Evolutionary conservation across 2,329 filamentous ascomycete genomes (phyloP).

Genomic region (Podosphaera aphanis): DNA sequence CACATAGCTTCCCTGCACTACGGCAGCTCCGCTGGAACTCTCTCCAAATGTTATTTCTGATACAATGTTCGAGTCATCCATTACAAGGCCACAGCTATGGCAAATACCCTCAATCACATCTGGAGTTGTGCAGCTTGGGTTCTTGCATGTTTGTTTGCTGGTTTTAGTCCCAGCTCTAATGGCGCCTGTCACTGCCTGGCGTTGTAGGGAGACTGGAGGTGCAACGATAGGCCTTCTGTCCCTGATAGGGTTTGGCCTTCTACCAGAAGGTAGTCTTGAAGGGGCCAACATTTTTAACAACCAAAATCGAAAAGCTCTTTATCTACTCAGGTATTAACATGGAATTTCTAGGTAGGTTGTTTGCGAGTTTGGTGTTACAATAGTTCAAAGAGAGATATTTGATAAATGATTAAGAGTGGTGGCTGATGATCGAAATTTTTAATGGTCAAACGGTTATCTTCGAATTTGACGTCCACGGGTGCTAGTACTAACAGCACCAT

Average conservation of each 20-base stretch:
- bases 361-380: too few species aligned
- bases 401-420: too few species aligned
- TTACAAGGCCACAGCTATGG: constrained; percentile 60
- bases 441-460: too few species aligned
- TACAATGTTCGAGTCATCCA: constrained; percentile 73
- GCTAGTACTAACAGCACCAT: too few species aligned
- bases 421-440: too few species aligned
- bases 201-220: background rate
- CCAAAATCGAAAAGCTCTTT: too few species aligned
- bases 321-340: too few species aligned
- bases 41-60: constrained; percentile 84
- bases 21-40: constrained; percentile 58
- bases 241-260: constrained; percentile 1
- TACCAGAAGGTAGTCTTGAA: background rate
- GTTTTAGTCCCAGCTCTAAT: background rate
- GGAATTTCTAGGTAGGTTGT: too few species aligned
- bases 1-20: constrained; percentile 77
- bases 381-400: too few species aligned
- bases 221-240: constrained; percentile 1
- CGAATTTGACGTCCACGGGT: too few species aligned
- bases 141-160: constrained; percentile 22
- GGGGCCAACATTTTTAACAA: background rate
- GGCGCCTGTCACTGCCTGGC: constrained; percentile 1
- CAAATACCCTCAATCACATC: constrained; percentile 47
- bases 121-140: constrained; percentile 34